Conservation (phyloP, 441 rosid genomes). For the California macrophylla region DNA sequence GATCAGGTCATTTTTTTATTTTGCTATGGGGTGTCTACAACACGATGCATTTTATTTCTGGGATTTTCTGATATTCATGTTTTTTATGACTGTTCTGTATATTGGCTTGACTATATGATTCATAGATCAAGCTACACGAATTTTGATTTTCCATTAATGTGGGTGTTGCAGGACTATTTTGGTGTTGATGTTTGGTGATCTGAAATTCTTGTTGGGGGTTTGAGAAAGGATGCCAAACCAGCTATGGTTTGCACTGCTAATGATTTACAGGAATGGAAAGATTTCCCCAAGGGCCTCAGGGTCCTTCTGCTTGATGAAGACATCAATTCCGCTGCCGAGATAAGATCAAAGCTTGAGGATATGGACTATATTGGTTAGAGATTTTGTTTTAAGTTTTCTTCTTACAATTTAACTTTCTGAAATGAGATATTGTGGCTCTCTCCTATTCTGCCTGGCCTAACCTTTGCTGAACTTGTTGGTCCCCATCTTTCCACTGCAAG, state of each 20-base stretch:
- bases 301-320: slow-evolving; percentile 73
- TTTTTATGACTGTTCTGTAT: not conserved
- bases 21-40: slow-evolving; percentile 3
- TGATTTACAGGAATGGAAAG: slow-evolving; percentile 82
- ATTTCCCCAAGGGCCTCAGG: slow-evolving; percentile 88
- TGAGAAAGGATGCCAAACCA: slow-evolving; percentile 93
- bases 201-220: slow-evolving; percentile 37
- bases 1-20: slow-evolving; percentile 11
- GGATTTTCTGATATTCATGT: not conserved
- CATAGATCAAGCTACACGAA: not conserved
- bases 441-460: slow-evolving; percentile 15
- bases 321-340: slow-evolving; percentile 45
- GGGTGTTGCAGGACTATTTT: slow-evolving; percentile 27
- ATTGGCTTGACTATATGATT: not conserved
- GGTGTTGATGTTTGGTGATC: slow-evolving; percentile 22
- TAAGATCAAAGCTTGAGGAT: slow-evolving; percentile 69
- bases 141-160: slow-evolving; percentile 16
- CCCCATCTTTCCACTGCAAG: slow-evolving; percentile 13
- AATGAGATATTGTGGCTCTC: slow-evolving; percentile 13
- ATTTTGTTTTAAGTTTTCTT: slow-evolving; percentile 9
- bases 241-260: slow-evolving; percentile 85
- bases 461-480: slow-evolving; percentile 7
- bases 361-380: slow-evolving; percentile 81
- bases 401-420: slow-evolving; percentile 4
- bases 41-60: not conserved